These are phyloP conservation scores for Leccinellum luteum DNA, from an alignment of 768 basidiomycete species.

Conservation along the genomic window DNA sequence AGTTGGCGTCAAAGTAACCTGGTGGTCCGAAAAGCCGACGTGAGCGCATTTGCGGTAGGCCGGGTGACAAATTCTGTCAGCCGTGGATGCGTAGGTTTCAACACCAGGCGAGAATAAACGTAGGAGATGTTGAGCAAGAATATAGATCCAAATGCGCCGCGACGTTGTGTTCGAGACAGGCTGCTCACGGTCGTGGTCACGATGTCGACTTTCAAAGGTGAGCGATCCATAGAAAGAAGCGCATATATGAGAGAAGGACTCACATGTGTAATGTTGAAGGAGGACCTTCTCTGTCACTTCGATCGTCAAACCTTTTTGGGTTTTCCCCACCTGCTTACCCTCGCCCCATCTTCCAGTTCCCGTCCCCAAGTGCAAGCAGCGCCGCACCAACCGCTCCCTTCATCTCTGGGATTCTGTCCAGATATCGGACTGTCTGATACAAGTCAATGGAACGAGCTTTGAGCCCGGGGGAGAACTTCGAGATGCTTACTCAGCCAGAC, in stretches of 20 bases:
- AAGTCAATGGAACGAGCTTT: neutral
- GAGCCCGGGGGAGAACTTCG: neutral
- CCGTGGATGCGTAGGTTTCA: conserved; percentile 45
- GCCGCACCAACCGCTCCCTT: conserved; percentile 64
- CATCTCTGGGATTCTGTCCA: conserved; percentile 70
- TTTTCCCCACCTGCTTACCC: conserved; percentile 61
- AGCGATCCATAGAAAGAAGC: neutral
- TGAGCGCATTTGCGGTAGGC: conserved; percentile 58
- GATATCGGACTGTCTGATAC: conserved; percentile 62
- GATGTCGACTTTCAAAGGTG: conserved; percentile 60
- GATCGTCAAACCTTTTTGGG: conserved; percentile 33
- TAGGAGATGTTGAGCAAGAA: conserved; percentile 77
- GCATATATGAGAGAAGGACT: conserved; percentile 25
- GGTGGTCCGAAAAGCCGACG: conserved; percentile 76
- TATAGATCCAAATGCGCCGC: conserved; percentile 67
- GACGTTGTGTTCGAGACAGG: conserved; percentile 57
- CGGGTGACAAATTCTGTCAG: conserved; percentile 55
- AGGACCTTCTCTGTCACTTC: conserved; percentile 59
- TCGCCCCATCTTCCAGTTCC: conserved; percentile 94
- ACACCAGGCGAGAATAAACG: conserved; percentile 57
- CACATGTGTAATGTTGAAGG: conserved; percentile 75
- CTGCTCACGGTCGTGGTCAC: conserved; percentile 61
- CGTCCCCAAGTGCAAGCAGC: conserved; percentile 72
- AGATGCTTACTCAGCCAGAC: conserved; percentile 56
- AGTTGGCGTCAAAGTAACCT: conserved; percentile 81